phyloP scores from a whole-genome alignment of 2,329 filamentous ascomycete species.

The Penicillium sp. region DNA sequence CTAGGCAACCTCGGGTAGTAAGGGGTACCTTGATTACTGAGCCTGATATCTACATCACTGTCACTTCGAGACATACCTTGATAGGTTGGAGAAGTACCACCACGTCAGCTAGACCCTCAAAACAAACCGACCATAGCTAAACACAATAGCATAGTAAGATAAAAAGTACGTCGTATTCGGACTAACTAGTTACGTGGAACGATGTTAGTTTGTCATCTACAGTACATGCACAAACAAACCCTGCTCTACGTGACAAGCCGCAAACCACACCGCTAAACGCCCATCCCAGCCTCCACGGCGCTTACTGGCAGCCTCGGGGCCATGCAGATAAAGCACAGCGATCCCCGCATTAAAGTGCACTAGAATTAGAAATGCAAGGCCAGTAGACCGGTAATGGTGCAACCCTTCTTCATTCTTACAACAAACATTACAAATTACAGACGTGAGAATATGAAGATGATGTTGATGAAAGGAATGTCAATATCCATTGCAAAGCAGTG shows the following conservation, averaged over 20 bases:
- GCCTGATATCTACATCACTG: too few relatives aligned
- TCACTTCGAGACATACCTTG: too few relatives aligned
- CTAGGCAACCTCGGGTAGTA: too few relatives aligned
- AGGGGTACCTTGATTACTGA: too few relatives aligned
- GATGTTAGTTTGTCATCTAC: too few relatives aligned
- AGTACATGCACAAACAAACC: too few relatives aligned
- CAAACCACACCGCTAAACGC: not conserved
- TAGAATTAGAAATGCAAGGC: not conserved
- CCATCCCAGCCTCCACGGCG: not conserved
- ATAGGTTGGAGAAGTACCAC: not conserved
- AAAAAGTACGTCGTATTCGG: not conserved
- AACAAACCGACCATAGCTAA: not conserved
- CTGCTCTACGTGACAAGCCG: not conserved
- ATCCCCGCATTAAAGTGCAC: not conserved
- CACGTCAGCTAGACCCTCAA: not conserved
- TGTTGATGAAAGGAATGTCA: not conserved
- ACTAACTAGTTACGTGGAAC: not conserved
- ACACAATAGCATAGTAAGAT: too few relatives aligned
- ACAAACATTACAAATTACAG: not conserved
- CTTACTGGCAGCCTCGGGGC: not conserved
- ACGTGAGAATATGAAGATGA: not conserved
- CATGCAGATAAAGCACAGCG: not conserved
- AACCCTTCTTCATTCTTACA: not conserved
- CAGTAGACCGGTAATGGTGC: not conserved
- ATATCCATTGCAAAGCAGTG: constrained; percentile 1